Conservation (phyloP, 768 basidiomycete genomes). For the Kwoniella sp. region DNA sequence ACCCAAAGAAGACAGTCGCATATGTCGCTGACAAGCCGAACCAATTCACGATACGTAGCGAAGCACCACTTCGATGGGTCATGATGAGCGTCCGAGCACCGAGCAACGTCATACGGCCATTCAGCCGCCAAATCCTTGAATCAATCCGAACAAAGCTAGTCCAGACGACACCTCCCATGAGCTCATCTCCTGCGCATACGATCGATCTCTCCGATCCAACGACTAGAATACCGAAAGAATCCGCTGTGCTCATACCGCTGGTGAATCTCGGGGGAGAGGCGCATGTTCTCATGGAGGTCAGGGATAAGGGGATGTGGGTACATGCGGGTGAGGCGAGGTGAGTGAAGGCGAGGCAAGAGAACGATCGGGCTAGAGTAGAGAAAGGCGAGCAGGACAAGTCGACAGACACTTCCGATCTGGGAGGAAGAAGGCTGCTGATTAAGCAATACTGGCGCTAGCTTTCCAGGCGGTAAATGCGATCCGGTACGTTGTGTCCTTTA, state of each 20-base stretch:
- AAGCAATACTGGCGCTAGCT: constrained; percentile 42
- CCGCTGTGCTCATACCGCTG: constrained; percentile 52
- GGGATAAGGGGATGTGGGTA: constrained; percentile 42
- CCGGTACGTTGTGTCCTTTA: constrained; percentile 24
- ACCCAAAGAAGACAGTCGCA: no score
- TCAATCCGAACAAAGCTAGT: constrained; percentile 25
- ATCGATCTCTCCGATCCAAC: constrained; percentile 1
- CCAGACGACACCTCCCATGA: constrained; percentile 20
- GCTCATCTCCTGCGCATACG: constrained; percentile 21
- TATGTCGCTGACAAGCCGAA: no score
- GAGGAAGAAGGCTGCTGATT: no score
- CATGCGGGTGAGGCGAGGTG: constrained; percentile 55
- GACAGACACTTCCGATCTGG: no score
- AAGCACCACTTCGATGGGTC: no score
- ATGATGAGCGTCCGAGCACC: no score
- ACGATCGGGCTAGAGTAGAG: no score
- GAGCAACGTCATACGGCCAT: constrained; percentile 7
- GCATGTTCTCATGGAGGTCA: constrained; percentile 46
- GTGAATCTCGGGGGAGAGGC: constrained; percentile 42
- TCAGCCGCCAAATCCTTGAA: constrained; percentile 22
- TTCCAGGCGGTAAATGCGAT: constrained; percentile 54
- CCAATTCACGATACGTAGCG: no score
- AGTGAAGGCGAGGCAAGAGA: constrained; percentile 18
- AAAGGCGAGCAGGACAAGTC: no score
- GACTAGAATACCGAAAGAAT: constrained; percentile 28